These are phyloP conservation scores for Apiospora arundinis DNA, from an alignment of 2,329 filamentous ascomycete genomes.

Conservation along the genomic window DNA sequence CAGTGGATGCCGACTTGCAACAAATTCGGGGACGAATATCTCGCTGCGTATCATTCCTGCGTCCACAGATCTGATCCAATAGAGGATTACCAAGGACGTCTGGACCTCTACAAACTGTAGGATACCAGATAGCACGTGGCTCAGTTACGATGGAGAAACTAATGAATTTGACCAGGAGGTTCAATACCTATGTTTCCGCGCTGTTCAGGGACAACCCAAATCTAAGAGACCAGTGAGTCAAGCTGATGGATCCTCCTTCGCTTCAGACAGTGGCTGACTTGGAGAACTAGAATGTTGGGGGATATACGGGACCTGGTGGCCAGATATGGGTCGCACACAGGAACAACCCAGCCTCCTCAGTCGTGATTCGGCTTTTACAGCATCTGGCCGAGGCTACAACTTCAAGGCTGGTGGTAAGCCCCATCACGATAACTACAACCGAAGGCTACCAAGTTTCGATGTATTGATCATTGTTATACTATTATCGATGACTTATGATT, in stretches of 20 bases:
- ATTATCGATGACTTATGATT: too few relatives aligned
- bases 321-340: neutral
- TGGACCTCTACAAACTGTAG: slow-evolving; percentile 21
- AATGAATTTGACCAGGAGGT: neutral
- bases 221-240: neutral
- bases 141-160: neutral
- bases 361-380: too few relatives aligned
- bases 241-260: neutral
- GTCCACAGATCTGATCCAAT: neutral
- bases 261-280: neutral
- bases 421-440: too few relatives aligned
- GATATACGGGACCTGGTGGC: slow-evolving; percentile 12
- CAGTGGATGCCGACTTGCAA: neutral
- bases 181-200: neutral
- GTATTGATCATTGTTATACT: too few relatives aligned
- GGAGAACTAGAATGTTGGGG: neutral
- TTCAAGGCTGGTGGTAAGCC: too few relatives aligned
- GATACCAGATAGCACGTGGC: too few relatives aligned
- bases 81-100: slow-evolving; percentile 19
- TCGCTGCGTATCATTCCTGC: slow-evolving; percentile 10
- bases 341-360: neutral
- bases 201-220: neutral
- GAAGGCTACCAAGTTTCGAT: too few relatives aligned
- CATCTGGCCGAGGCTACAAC: too few relatives aligned
- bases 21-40: slow-evolving; percentile 1